Evolutionary conservation across 1,139 yeast species (phyloP).

Genomic region (Geotrichum carabidarum): DNA sequence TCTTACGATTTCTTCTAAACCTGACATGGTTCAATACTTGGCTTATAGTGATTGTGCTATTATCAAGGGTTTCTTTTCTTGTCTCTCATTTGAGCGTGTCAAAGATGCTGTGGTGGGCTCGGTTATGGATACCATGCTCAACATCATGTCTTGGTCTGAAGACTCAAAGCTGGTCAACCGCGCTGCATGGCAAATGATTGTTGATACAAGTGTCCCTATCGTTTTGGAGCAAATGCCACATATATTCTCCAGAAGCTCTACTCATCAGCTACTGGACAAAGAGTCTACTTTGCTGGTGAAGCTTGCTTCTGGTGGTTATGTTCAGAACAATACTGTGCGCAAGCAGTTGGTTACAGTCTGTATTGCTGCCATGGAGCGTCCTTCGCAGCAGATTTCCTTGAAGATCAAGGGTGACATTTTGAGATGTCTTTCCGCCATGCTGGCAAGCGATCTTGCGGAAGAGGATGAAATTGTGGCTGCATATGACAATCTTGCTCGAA

Average conservation of each 20-base stretch:
- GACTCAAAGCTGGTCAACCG: slow-evolving; percentile 32
- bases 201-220: slow-evolving; percentile 34
- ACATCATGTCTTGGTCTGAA: slow-evolving; percentile 44
- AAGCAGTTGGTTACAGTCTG: slow-evolving; percentile 54
- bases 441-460: slow-evolving; percentile 50
- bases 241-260: slow-evolving; percentile 27
- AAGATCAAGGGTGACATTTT: slow-evolving; percentile 54
- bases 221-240: slow-evolving; percentile 30
- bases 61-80: slow-evolving; percentile 50
- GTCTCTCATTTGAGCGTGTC: slow-evolving; percentile 51
- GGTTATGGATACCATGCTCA: slow-evolving; percentile 54
- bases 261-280: slow-evolving; percentile 41
- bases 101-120: slow-evolving; percentile 61
- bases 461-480: slow-evolving; percentile 51
- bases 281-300: slow-evolving; percentile 51
- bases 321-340: slow-evolving; percentile 55
- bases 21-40: slow-evolving; percentile 49
- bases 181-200: slow-evolving; percentile 17
- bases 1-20: slow-evolving; percentile 54
- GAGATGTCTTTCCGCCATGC: slow-evolving; percentile 51
- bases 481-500: slow-evolving; percentile 53
- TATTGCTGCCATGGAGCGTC: slow-evolving; percentile 58
- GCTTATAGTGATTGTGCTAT: slow-evolving; percentile 47
- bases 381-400: slow-evolving; percentile 50
- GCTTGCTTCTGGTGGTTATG: slow-evolving; percentile 56